Base-by-base conservation (phyloP, 176 grass and related monocot genomes). In the Stipa capillata region DNA sequence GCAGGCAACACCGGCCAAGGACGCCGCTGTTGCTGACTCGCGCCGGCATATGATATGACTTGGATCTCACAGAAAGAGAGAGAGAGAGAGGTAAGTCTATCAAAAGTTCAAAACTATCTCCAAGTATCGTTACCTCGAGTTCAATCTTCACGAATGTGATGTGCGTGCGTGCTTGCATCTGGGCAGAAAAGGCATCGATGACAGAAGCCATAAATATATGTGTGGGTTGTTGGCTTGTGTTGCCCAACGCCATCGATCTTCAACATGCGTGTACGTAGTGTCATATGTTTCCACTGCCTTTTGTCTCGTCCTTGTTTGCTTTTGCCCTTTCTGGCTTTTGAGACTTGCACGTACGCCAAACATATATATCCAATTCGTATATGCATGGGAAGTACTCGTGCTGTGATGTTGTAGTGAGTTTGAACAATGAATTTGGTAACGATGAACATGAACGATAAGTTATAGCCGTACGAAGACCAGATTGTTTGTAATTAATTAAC, bases 21-120 rank as follows among this genome's bases (percentile, higher is more conserved):
- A 39, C 61, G 63, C 79, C 53, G 79, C 54, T 63, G 44, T 77
- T 82, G 72, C 72, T 87, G 72, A 82, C 85, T 47, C n/a, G 35
- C 52, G 15, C 73, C 56, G 65, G 79, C 45, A 61, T 77, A 53
- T 39, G 45, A 27, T 78, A 62, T 54, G 73, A 53, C 64, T 77
- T 64, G 53, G 44, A 77, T 68, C 42, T 34, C 40, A 75, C 49
- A 41, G 28, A 50, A 57, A 18, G 77, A 6, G 6, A 8, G 2
- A 6, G n/a, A n/a, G n/a, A n/a, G n/a, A 4, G 48, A n/a, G 15
- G 28, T 9, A 27, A 35, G 34, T 33, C 31, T 4, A 45, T 31
- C 28, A 28, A 23, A 69, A 29, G 24, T 29, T 16, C 14, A 28
- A 7, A 45, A 48, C 29, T 32, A 5, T 18, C 16, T 39, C n/a